Evolutionary conservation across 306 rosid species (phyloP).

Genomic region (Comarum palustre): DNA sequence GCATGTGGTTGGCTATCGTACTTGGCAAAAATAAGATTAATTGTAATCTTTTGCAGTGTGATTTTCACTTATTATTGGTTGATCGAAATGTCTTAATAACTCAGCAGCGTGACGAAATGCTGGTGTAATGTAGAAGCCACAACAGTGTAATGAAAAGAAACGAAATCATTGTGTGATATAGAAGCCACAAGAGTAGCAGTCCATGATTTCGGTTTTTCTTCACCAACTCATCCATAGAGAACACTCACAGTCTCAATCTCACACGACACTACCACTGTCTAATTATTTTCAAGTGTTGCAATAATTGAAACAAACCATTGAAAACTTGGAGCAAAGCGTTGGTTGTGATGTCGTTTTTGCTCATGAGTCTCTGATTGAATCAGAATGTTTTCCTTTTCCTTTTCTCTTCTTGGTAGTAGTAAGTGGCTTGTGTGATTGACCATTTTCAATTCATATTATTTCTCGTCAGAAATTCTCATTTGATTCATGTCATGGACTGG

Average conservation of each 20-base stretch:
- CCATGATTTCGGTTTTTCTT: neutral
- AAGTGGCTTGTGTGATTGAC: slow-evolving; percentile 8
- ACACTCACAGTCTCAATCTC: neutral
- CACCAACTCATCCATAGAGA: neutral
- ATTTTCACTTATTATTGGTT: no score
- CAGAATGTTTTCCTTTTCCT: slow-evolving; percentile 9
- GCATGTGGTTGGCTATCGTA: no score
- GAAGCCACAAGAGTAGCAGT: neutral
- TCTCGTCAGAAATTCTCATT: neutral
- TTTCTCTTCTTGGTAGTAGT: neutral
- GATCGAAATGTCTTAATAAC: no score
- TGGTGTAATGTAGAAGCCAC: neutral
- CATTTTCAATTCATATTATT: neutral
- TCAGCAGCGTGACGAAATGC: no score
- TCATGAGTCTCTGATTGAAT: neutral
- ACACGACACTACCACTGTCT: neutral
- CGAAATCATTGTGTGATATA: neutral
- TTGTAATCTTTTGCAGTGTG: no score
- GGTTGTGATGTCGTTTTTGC: slow-evolving; percentile 4
- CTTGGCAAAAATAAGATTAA: no score
- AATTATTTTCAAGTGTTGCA: neutral
- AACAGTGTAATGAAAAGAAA: neutral
- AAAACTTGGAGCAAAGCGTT: neutral
- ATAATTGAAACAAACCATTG: slow-evolving; percentile 12
- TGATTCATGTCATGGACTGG: slow-evolving; percentile 1